These are phyloP conservation scores for Sarcodon sp. DNA, from an alignment of 768 basidiomycete species.

Conservation along the genomic window DNA sequence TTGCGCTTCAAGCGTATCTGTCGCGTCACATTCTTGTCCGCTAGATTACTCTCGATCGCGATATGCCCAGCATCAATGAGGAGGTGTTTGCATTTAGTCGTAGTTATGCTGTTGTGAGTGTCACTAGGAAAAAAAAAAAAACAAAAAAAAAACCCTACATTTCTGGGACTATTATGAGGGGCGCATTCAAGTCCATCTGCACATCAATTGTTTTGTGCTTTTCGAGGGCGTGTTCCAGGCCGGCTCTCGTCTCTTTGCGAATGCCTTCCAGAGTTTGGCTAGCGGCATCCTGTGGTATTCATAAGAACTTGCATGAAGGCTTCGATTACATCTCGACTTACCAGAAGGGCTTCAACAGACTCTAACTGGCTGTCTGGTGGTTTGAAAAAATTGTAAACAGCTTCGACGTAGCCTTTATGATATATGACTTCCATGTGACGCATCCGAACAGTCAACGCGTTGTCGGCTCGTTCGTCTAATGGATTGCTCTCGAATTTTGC, in stretches of 20 bases:
- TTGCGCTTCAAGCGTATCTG: conserved; percentile 75
- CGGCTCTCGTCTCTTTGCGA: conserved; percentile 86
- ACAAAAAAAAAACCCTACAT: conserved; percentile 34
- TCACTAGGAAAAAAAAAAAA: neutral
- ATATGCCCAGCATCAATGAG: conserved; percentile 96
- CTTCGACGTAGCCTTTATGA: conserved; percentile 87
- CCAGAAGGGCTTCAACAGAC: conserved; percentile 86
- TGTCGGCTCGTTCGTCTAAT: conserved; percentile 85
- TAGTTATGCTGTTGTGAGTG: conserved; percentile 47
- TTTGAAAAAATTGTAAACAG: conserved; percentile 81
- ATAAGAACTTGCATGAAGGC: neutral
- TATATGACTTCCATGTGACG: conserved; percentile 96
- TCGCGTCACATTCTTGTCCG: conserved; percentile 66
- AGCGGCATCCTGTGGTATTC: conserved; percentile 56
- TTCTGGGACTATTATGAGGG: conserved; percentile 94
- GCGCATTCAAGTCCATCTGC: conserved; percentile 94
- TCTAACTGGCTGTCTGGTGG: conserved; percentile 92
- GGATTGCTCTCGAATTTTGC: conserved; percentile 89
- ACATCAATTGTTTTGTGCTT: conserved; percentile 93
- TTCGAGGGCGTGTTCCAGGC: conserved; percentile 86
- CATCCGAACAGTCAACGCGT: conserved; percentile 79
- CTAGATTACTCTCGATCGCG: conserved; percentile 82
- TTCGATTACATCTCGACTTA: conserved; percentile 20
- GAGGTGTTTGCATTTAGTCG: conserved; percentile 68
- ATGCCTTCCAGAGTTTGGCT: conserved; percentile 89